phyloP scores from a whole-genome alignment of 805 yeast genomes.

The Suhomyces canberraensis region DNA sequence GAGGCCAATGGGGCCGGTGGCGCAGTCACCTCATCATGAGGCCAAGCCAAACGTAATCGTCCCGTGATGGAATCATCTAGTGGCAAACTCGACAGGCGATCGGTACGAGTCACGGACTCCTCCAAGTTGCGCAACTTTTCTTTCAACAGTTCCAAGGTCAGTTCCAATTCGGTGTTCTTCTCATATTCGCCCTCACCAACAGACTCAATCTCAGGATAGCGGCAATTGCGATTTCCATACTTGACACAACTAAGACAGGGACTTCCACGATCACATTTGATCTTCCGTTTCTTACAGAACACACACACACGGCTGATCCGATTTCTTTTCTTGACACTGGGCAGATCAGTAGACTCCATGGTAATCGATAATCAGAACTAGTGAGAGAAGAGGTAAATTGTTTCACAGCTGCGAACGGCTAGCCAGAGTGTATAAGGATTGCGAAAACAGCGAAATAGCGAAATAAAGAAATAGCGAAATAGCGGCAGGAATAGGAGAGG shows the following conservation, averaged over 20 bases:
- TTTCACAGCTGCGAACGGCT: background rate
- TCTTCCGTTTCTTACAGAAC: slow-evolving; percentile 46
- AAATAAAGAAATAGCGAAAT: too few relatives aligned
- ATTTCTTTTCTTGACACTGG: slow-evolving; percentile 16
- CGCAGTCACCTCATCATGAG: background rate
- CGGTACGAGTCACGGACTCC: slow-evolving; percentile 10
- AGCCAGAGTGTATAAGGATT: background rate
- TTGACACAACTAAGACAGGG: slow-evolving; percentile 43
- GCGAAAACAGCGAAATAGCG: background rate
- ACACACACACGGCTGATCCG: slow-evolving; percentile 49
- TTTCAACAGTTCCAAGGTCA: slow-evolving; percentile 10
- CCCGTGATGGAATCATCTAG: background rate
- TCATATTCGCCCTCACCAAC: background rate
- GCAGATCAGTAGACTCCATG: background rate
- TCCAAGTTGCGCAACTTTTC: slow-evolving; percentile 18
- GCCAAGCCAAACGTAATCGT: background rate
- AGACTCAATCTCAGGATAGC: background rate
- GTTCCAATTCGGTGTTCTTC: slow-evolving; percentile 12
- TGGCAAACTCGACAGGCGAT: too few relatives aligned
- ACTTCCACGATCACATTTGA: slow-evolving; percentile 47
- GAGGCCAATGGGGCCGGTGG: slow-evolving; percentile 4
- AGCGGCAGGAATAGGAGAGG: too few relatives aligned
- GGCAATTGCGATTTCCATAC: slow-evolving; percentile 22
- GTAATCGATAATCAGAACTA: too few relatives aligned
- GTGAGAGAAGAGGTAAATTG: background rate